Conservation (phyloP, 306 rosid genomes). For the Quercus parvula region DNA sequence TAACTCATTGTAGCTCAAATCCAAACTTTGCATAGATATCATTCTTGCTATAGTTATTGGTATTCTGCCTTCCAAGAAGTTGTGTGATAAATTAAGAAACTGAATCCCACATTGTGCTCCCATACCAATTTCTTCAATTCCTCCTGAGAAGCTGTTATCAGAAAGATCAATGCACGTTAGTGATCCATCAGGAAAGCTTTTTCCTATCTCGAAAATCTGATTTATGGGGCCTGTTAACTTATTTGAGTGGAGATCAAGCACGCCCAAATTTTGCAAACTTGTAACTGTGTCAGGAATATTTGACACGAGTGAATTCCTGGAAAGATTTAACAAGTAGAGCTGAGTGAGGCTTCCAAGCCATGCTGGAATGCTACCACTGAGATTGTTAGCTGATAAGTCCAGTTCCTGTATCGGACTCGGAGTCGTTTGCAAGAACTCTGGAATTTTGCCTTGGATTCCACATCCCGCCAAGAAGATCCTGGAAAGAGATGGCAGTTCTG, state of each 20-base stretch:
- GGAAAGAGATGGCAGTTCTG: slow-evolving; percentile 40
- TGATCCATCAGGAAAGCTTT: slow-evolving; percentile 31
- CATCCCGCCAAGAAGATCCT: slow-evolving; percentile 53
- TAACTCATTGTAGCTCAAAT: slow-evolving; percentile 55
- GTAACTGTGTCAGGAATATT: slow-evolving; percentile 49
- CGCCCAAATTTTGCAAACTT: slow-evolving; percentile 36
- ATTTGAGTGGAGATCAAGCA: slow-evolving; percentile 74
- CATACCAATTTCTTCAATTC: slow-evolving; percentile 40
- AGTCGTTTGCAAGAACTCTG: slow-evolving; percentile 25
- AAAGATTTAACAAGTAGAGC: slow-evolving; percentile 60
- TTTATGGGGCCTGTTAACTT: slow-evolving; percentile 51
- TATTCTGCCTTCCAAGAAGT: slow-evolving; percentile 48
- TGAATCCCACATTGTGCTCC: slow-evolving; percentile 37
- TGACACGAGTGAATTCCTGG: slow-evolving; percentile 52
- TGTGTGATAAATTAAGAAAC: slow-evolving; percentile 59
- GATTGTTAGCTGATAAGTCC: slow-evolving; percentile 60
- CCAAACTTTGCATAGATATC: slow-evolving; percentile 43
- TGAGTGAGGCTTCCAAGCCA: slow-evolving; percentile 55
- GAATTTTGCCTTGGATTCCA: slow-evolving; percentile 53
- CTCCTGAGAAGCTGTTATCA: slow-evolving; percentile 53
- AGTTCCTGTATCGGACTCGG: slow-evolving; percentile 49
- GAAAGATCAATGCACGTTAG: slow-evolving; percentile 56
- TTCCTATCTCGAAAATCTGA: slow-evolving; percentile 29
- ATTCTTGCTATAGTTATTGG: slow-evolving; percentile 40
- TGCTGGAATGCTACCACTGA: slow-evolving; percentile 54